These are phyloP conservation scores for Magnaporthales sp. DNA, from an alignment of 2,329 filamentous ascomycete genomes.

Conservation along the genomic window DNA sequence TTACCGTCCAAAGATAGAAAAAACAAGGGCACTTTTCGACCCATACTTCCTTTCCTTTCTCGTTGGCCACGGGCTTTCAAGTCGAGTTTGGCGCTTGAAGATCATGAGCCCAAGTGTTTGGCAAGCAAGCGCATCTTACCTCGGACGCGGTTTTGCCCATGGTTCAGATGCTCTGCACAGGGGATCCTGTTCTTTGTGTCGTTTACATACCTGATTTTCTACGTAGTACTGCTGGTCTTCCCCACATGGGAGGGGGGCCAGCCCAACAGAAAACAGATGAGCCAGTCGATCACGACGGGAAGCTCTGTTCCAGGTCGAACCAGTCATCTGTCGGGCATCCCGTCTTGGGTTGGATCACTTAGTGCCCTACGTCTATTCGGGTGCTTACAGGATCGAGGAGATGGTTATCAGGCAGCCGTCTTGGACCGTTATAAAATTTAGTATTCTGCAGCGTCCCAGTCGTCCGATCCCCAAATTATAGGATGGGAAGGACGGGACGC, in stretches of 20 bases:
- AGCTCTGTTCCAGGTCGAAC: neutral
- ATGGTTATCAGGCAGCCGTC: neutral
- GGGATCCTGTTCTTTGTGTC: neutral
- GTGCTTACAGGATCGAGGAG: neutral
- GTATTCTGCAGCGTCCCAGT: neutral
- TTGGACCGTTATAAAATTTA: neutral
- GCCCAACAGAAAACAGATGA: conserved; percentile 3
- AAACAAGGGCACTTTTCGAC: neutral
- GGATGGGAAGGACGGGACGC: neutral
- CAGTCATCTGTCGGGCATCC: neutral
- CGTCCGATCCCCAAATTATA: neutral
- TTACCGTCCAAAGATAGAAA: neutral
- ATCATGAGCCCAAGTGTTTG: conserved; percentile 9
- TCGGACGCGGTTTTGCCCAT: conserved; percentile 8
- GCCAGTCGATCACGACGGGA: conserved; percentile 3
- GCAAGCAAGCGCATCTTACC: conserved; percentile 8
- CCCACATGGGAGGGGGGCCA: neutral
- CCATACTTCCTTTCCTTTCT: conserved; percentile 1
- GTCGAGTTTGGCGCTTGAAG: conserved; percentile 5
- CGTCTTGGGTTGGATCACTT: neutral
- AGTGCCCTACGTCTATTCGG: neutral
- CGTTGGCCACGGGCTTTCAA: conserved; percentile 5
- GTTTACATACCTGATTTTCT: neutral
- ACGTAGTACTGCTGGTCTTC: neutral
- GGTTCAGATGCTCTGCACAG: conserved; percentile 2